Base-by-base conservation (phyloP, 768 basidiomycete species). In the Termitomyces sp. region DNA sequence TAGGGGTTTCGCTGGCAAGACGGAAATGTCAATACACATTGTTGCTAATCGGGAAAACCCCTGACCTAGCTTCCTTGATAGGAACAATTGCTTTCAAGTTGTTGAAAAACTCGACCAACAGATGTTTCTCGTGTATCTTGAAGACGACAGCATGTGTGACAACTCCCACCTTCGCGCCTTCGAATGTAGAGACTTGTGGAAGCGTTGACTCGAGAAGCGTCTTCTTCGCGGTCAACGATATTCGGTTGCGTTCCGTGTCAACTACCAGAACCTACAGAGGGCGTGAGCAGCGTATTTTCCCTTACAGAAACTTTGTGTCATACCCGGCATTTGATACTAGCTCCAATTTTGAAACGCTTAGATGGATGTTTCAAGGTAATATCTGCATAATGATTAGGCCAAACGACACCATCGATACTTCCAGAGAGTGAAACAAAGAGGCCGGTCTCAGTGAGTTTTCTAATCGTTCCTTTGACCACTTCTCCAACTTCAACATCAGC, bases 301-400 rank as follows among this genome's bases (percentile, higher is more conserved):
- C 41, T 16, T 47, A 12, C 20, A 56, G 3, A 56, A 48, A 14
- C 43, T 18, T 48, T 13, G 54, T 28, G 1, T 74, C 87, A 7
- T 73, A 94, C 95, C 59, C 93, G 78, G 65, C 93, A 95, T 75
- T 91, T 96, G 71, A 98, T 89, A 54, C 70, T 82, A 4, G 81
- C 79, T 28, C 95, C 95, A 23, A 81, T 75, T 68, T 93, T 95
- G 77, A 97, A 99, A 61, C 88, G 82, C 74, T 87, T 92, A 46
- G 93, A 86, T 10, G 96, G 96, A 69, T 98, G 91, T 69, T 95
- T 97, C 65, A 98, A 80, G n/a, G 77, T 70, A 67, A 98, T 95
- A 71, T 99, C 97, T 12, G 97, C 94, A 69, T 91, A 97, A 69
- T 98, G 97, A 61, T 86, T 83, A 0, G 95, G 95, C 91, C 93